Conservation (phyloP, 2,329 filamentous ascomycete genomes). For the Talaromyces marneffei region DNA sequence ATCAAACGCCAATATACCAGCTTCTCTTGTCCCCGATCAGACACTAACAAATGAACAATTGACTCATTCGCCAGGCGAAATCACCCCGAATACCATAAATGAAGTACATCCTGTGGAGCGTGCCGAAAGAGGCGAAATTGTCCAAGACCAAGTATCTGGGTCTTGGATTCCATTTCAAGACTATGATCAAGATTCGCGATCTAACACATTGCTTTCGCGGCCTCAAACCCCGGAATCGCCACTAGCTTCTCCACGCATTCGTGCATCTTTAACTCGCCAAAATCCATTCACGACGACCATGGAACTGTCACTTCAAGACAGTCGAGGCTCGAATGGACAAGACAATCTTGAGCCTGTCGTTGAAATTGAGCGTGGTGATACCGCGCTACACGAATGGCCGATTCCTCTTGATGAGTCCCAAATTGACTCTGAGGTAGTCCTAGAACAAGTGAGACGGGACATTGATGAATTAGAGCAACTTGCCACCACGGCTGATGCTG, state of each 20-base stretch:
- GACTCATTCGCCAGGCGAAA: slow-evolving; percentile 35
- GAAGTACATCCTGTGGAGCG: slow-evolving; percentile 24
- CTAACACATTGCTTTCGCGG: slow-evolving; percentile 37
- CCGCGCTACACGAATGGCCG: not conserved
- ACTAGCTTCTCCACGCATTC: slow-evolving; percentile 36
- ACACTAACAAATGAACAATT: slow-evolving; percentile 30
- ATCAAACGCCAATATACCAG: not conserved
- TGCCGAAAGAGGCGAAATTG: slow-evolving; percentile 16
- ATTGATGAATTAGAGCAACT: not conserved
- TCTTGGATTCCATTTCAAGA: slow-evolving; percentile 13
- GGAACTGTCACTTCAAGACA: slow-evolving; percentile 38
- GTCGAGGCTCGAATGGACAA: slow-evolving; percentile 26
- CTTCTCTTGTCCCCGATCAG: slow-evolving; percentile 12
- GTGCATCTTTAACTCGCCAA: slow-evolving; percentile 40
- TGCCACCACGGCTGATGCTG: not conserved
- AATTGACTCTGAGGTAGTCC: not conserved
- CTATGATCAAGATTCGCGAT: slow-evolving; percentile 28
- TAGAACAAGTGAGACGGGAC: slow-evolving; percentile 15
- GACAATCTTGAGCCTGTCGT: not conserved
- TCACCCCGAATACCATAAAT: slow-evolving; percentile 29
- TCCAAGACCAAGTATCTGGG: slow-evolving; percentile 12
- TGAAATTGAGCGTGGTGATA: not conserved
- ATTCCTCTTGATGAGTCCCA: not conserved
- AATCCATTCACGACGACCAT: slow-evolving; percentile 41
- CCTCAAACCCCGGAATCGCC: slow-evolving; percentile 37